Evolutionary conservation across 129 eudicot species (phyloP).

Genomic region (Helichrysum umbraculigerum): DNA sequence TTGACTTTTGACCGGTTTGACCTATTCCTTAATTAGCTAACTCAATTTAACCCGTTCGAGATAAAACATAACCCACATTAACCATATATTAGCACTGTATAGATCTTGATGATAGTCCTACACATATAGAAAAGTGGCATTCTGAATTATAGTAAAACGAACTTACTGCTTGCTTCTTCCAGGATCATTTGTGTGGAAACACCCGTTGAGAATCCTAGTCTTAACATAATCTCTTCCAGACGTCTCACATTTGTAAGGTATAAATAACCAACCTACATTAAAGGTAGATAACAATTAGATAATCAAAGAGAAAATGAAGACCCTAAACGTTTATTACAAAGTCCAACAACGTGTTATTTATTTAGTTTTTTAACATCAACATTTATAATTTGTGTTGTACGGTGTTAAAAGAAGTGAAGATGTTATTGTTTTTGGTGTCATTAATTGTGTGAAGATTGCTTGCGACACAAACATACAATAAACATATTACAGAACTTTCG

Average conservation of each 20-base stretch:
- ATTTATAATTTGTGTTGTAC: neutral
- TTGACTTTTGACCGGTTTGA: neutral
- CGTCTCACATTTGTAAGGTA: slow-evolving; percentile 79
- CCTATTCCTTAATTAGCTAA: neutral
- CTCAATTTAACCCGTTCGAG: neutral
- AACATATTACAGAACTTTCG: slow-evolving; percentile 1
- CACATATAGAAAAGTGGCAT: neutral
- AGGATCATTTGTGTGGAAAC: slow-evolving; percentile 45
- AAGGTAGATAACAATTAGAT: slow-evolving; percentile 3
- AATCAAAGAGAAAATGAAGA: neutral
- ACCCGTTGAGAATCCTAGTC: slow-evolving; percentile 69
- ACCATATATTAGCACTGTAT: slow-evolving; percentile 11
- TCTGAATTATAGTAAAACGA: slow-evolving; percentile 2
- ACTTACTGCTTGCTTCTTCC: slow-evolving; percentile 41
- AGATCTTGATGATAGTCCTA: slow-evolving; percentile 8
- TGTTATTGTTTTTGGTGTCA: neutral
- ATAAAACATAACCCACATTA: neutral
- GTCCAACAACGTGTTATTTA: neutral
- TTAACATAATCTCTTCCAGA: slow-evolving; percentile 81
- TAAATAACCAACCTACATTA: slow-evolving; percentile 75
- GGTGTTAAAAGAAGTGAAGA: neutral
- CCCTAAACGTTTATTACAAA: neutral
- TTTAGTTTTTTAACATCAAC: neutral
- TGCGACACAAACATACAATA: neutral
- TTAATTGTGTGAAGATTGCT: neutral